A percentile compares a stretch with the other conserved stretches of the same genome.
Evolutionary conservation across 164 flowering plant species (phyloP).

Genomic region (Houttuynia cordata): DNA sequence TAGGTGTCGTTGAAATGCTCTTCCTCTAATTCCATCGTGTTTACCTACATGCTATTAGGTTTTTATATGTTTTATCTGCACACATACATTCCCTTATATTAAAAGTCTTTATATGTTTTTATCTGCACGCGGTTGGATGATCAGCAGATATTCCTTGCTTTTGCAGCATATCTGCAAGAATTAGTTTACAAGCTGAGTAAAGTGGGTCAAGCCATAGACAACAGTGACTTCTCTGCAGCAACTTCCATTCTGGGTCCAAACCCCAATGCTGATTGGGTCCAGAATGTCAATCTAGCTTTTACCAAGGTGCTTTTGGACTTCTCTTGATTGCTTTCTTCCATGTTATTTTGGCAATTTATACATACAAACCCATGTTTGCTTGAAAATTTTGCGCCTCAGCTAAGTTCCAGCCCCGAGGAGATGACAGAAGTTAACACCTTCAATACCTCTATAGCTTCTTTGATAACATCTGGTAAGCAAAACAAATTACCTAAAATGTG

Average conservation of each 20-base stretch:
- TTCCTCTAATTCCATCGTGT: too few species aligned
- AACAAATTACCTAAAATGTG: neutral
- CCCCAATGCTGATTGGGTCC: slow-evolving; percentile 8
- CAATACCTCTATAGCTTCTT: slow-evolving; percentile 9
- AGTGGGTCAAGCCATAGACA: slow-evolving; percentile 17
- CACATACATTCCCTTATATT: neutral
- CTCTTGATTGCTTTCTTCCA: neutral
- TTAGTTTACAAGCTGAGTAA: slow-evolving; percentile 15
- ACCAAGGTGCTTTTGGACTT: slow-evolving; percentile 3
- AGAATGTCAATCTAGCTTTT: slow-evolving; percentile 12
- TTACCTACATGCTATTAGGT: too few species aligned
- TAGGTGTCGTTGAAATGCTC: too few species aligned
- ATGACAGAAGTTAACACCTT: slow-evolving; percentile 6
- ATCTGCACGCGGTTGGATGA: neutral
- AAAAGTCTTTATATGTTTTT: neutral
- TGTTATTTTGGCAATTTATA: neutral
- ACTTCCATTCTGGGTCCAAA: slow-evolving; percentile 13
- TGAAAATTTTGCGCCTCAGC: slow-evolving; percentile 2
- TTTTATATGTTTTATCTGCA: too few species aligned
- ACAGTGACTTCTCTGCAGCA: slow-evolving; percentile 9
- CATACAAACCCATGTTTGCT: neutral
- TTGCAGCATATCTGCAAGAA: slow-evolving; percentile 14
- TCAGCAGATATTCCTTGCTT: neutral
- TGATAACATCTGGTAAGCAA: slow-evolving; percentile 9
- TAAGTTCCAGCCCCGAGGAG: slow-evolving; percentile 15